Evolutionary conservation across 1,284 basidiomycete genomes (phyloP), one percentile per base, ranked within the genome.

Genomic region (Schizophyllum commune): DNA sequence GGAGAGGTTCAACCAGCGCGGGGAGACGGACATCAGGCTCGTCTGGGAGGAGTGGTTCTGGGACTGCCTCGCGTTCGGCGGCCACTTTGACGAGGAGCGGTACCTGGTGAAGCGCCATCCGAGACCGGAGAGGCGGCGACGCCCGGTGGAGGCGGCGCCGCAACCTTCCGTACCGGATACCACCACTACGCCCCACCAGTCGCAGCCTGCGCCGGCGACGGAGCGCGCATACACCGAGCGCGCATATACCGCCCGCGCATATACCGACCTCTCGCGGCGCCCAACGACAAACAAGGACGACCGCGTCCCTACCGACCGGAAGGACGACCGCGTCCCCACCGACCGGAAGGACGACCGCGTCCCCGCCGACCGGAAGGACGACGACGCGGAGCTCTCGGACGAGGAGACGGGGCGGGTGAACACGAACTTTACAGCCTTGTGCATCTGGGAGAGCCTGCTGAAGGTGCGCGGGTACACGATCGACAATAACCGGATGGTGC

Each of bases 31-130:
- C 55, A 88, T 92, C 47, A 77, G 81, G 57, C 74, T 92, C 1
- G 83, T 94, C 1, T 92, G 91, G 86, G 89, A 91, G 65, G 90
- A 92, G 63, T 94, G 91, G 91, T 88, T 94, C 64, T 89, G 88
- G 86, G 91, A 93, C 66, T 91, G 79, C 34, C 64, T 91, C 8
- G 79, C 84, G 56, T 88, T 83, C 65, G 83, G 84, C 61, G 91
- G 88, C 19, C 66, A 75, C 32, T 77, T 80, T 58, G 77, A 79
- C n/a, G 87, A 89, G 69, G 75, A 72, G 4, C 73, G 68, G n/a
- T 91, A 91, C 68, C 73, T 79, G 58, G 80, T 85, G 1, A 74
- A 77, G 19, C 4, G 11, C 32, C 77, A 78, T 27, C 86, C 87
- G 4, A 77, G 84, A 55, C 86, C 86, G 1, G 77, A 80, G 63